phyloP scores from a whole-genome alignment of 225 moss, liverwort and hornwort genomes.

The Rhytidiadelphus loreus region DNA sequence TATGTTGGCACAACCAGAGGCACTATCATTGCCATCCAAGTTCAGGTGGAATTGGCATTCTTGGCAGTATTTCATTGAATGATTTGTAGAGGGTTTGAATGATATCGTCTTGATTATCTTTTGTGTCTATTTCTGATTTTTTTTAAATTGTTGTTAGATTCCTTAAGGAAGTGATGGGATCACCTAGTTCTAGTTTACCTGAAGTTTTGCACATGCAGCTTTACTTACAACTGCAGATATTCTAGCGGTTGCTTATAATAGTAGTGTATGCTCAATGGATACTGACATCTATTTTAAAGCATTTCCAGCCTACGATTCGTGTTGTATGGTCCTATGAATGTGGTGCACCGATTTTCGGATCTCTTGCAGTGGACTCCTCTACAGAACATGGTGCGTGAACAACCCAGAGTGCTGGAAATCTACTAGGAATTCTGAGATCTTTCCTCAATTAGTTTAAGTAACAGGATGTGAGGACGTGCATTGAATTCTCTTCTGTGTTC shows the following conservation, averaged over 20 bases:
- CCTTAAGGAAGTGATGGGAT: neutral
- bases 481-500: neutral
- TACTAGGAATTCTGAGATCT: neutral
- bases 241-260: neutral
- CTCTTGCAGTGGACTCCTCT: constrained; percentile 20
- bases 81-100: neutral
- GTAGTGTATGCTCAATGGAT: neutral
- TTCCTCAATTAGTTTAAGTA: neutral
- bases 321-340: constrained; percentile 21
- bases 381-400: constrained; percentile 9
- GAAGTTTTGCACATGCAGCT: neutral
- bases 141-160: neutral
- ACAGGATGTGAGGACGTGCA: neutral
- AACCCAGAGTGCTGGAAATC: neutral
- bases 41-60: neutral
- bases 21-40: constrained; percentile 10
- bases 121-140: neutral
- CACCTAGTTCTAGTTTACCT: neutral
- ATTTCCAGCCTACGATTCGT: constrained; percentile 14
- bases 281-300: neutral
- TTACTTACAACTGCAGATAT: neutral
- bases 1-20: constrained; percentile 33
- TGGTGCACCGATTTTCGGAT: constrained; percentile 34
- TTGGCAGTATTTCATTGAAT: neutral
- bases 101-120: neutral